A percentile compares a stretch with the other conserved stretches of the same genome.
Conservation (phyloP, 441 rosid species). For the Mallotus japonicus region DNA sequence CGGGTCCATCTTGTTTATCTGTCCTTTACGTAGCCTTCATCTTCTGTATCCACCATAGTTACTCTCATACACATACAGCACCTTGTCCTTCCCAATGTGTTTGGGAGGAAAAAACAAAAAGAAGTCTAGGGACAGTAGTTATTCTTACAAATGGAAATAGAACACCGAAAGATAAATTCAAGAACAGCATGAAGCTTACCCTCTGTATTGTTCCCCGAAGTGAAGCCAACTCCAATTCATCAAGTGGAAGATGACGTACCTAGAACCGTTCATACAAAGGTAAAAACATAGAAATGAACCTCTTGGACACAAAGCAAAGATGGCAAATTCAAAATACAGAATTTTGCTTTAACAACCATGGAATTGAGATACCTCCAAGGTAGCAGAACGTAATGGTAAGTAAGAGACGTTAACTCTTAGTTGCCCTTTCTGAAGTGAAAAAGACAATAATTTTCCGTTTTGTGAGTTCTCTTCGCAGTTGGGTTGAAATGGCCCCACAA, state of each 20-base stretch:
- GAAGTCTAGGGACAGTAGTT: neutral
- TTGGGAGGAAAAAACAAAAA: neutral
- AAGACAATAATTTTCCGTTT: slow-evolving; percentile 69
- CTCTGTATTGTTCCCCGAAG: slow-evolving; percentile 86
- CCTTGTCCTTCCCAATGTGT: neutral
- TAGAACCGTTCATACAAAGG: slow-evolving; percentile 33
- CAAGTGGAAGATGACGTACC: slow-evolving; percentile 93
- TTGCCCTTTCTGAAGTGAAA: slow-evolving; percentile 93
- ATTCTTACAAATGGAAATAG: neutral
- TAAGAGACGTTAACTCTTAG: slow-evolving; percentile 73
- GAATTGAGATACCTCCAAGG: slow-evolving; percentile 70
- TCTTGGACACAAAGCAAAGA: slow-evolving; percentile 10
- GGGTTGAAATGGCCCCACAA: slow-evolving; percentile 65
- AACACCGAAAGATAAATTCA: neutral
- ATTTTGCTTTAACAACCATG: slow-evolving; percentile 11
- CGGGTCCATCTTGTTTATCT: neutral
- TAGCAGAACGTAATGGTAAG: slow-evolving; percentile 80
- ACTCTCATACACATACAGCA: neutral
- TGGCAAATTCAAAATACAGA: neutral
- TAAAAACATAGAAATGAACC: slow-evolving; percentile 16
- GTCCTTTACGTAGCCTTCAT: neutral
- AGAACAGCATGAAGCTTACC: slow-evolving; percentile 44
- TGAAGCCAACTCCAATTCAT: slow-evolving; percentile 97
- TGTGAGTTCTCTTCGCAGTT: slow-evolving; percentile 52
- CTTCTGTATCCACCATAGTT: neutral